Evolutionary conservation across 176 grass and related monocot species (phyloP), one percentile per base, ranked within the genome.

Genomic region (Ensete ventricosum): DNA sequence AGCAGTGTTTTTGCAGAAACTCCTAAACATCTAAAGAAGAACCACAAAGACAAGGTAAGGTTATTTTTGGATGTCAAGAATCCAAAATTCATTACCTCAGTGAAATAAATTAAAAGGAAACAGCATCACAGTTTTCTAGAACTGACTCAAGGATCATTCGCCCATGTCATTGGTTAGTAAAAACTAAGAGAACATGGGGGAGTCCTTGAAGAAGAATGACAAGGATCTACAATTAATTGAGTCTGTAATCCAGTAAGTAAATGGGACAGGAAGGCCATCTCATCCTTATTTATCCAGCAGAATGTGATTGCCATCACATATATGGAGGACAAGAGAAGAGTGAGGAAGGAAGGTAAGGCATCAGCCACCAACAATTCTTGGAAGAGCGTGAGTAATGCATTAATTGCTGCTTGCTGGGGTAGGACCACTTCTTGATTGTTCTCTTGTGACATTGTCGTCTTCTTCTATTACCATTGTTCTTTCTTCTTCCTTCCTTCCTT

Each of bases 321-420:
- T 22, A 43, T 62, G 58, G 58, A 62, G 19, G 58, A 62, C n/a
- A 62, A 62, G 17, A 62, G 8, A 19, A 62, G 58, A 62, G 8
- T 22, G 58, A 20, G 58, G n/a, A n/a, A 62, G 58, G 16, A 62
- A 20, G 58, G 19, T 9, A 62, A 14, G 17, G 8, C n/a, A 62
- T 20, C 17, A 8, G 1, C 8, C 58, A 62, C 0, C 1, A 62
- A 62, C 4, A n/a, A 9, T 62, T 62, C 17, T 19, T 19, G 17
- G 58, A 62, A 62, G 8, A 20, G n/a, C 1, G 22, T 9, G n/a
- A 62, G 1, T n/a, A n/a, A 20, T n/a, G 14, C 58, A 62, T 62
- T 62, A 14, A 62, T 62, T 62, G 58, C n/a, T 62, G 58, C 58
- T 62, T n/a, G 58, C 58, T 62, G 58, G 58, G 58, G 8, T 60